Evolutionary conservation across 2,329 filamentous ascomycete species (phyloP).

Genomic region (Didymella keratinophila): DNA sequence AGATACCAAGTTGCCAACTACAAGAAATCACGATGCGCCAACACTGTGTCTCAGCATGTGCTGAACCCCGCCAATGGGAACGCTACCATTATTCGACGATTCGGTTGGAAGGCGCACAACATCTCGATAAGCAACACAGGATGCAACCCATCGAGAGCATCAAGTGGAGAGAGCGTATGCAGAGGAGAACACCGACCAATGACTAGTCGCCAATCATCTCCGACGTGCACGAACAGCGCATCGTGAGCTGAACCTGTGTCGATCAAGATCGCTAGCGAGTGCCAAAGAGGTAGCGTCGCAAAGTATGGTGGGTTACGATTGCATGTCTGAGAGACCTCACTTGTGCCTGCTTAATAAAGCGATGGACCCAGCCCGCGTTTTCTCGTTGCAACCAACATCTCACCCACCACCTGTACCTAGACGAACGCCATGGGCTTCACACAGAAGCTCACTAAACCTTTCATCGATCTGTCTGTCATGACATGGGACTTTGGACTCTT

Average conservation of each 20-base stretch:
- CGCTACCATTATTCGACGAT: background rate
- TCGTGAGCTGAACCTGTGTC: conserved; percentile 12
- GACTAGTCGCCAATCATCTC: conserved; percentile 6
- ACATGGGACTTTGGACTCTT: conserved; percentile 52
- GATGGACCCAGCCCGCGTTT: background rate
- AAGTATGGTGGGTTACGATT: background rate
- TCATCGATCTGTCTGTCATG: conserved; percentile 50
- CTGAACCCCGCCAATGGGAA: conserved; percentile 2
- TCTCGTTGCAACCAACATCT: background rate
- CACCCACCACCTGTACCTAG: background rate
- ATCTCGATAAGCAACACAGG: background rate
- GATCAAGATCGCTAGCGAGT: conserved; percentile 8
- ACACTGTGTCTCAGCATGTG: background rate
- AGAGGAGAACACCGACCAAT: conserved; percentile 6
- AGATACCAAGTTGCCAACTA: background rate
- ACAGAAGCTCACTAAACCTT: conserved; percentile 32
- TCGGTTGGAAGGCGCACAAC: background rate
- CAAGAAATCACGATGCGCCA: background rate
- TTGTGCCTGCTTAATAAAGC: background rate
- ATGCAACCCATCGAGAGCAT: background rate
- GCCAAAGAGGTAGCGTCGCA: conserved; percentile 5
- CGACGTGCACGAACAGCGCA: conserved; percentile 15
- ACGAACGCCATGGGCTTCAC: conserved; percentile 18
- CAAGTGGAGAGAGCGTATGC: conserved; percentile 13
- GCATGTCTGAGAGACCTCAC: conserved; percentile 2